Evolutionary conservation across 345 rosid species (phyloP).

Genomic region (Euphorbia pulcherrima): DNA sequence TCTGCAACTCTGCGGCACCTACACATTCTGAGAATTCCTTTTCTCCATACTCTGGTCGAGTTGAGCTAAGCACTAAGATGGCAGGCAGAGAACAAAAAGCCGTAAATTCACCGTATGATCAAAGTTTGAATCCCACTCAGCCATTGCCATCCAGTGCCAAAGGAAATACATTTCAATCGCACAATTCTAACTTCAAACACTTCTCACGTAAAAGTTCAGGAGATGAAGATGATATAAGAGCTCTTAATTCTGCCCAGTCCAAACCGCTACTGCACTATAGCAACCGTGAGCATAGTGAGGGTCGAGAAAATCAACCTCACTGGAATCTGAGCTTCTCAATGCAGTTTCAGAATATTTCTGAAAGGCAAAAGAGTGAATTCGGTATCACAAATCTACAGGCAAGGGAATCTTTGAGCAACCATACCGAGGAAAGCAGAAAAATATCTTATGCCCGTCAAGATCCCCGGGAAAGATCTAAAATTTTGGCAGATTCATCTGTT

Average conservation of each 20-base stretch:
- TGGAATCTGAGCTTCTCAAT: constrained; percentile 35
- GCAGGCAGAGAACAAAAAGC: constrained; percentile 19
- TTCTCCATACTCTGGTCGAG: constrained; percentile 25
- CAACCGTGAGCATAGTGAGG: constrained; percentile 19
- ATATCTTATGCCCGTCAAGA: constrained; percentile 17
- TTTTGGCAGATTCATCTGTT: constrained; percentile 22
- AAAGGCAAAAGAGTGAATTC: constrained; percentile 25
- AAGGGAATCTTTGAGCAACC: constrained; percentile 15
- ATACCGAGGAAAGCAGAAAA: constrained; percentile 23
- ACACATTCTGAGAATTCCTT: constrained; percentile 41
- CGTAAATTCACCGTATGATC: constrained; percentile 19
- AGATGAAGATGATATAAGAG: constrained; percentile 32
- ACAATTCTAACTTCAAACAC: constrained; percentile 33
- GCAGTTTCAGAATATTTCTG: constrained; percentile 33
- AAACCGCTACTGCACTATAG: constrained; percentile 17
- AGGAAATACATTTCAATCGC: constrained; percentile 28
- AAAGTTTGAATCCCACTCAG: constrained; percentile 22
- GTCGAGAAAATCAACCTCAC: constrained; percentile 14
- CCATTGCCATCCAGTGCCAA: constrained; percentile 30
- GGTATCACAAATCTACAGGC: constrained; percentile 19
- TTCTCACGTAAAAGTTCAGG: constrained; percentile 30
- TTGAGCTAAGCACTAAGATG: constrained; percentile 12
- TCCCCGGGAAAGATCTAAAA: constrained; percentile 24
- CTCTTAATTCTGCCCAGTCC: constrained; percentile 29
- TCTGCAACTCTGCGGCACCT: constrained; percentile 35